Conservation (phyloP, 257 asterid genomes). For the Nicotiana otophora region DNA sequence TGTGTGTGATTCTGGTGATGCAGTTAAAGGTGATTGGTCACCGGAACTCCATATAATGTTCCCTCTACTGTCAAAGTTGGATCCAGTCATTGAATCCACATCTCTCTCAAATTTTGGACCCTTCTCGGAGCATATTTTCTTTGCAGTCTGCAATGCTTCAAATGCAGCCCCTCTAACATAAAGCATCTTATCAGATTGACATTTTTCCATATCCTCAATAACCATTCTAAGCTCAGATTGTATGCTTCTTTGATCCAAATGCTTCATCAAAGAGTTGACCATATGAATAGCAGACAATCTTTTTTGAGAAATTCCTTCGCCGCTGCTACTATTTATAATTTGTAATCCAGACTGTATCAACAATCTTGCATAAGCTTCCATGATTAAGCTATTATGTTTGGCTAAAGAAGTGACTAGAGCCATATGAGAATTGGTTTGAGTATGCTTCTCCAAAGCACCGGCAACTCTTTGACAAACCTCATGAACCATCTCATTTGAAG, state of each 20-base stretch:
- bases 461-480: slow-evolving; percentile 92
- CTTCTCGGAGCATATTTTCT: slow-evolving; percentile 46
- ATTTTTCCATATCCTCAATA: slow-evolving; percentile 74
- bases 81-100: slow-evolving; percentile 36
- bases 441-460: slow-evolving; percentile 76
- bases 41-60: slow-evolving; percentile 33
- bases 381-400: slow-evolving; percentile 66
- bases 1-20: slow-evolving; percentile 85
- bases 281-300: slow-evolving; percentile 79
- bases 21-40: slow-evolving; percentile 44
- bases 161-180: slow-evolving; percentile 89
- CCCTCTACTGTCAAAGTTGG: slow-evolving; percentile 45
- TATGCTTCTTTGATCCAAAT: slow-evolving; percentile 72
- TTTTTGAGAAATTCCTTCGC: slow-evolving; percentile 70
- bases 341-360: slow-evolving; percentile 57
- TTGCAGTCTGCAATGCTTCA: slow-evolving; percentile 74
- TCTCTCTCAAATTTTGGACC: slow-evolving; percentile 47
- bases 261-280: slow-evolving; percentile 75
- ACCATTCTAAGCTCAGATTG: slow-evolving; percentile 59
- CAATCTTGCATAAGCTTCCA: slow-evolving; percentile 85
- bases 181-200: slow-evolving; percentile 74
- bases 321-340: slow-evolving; percentile 51
- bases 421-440: slow-evolving; percentile 74
- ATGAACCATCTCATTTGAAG: slow-evolving; percentile 76
- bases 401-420: slow-evolving; percentile 77